These are phyloP conservation scores for Ascomycota sp. DNA, from an alignment of 2,329 filamentous ascomycete genomes.

Conservation along the genomic window DNA sequence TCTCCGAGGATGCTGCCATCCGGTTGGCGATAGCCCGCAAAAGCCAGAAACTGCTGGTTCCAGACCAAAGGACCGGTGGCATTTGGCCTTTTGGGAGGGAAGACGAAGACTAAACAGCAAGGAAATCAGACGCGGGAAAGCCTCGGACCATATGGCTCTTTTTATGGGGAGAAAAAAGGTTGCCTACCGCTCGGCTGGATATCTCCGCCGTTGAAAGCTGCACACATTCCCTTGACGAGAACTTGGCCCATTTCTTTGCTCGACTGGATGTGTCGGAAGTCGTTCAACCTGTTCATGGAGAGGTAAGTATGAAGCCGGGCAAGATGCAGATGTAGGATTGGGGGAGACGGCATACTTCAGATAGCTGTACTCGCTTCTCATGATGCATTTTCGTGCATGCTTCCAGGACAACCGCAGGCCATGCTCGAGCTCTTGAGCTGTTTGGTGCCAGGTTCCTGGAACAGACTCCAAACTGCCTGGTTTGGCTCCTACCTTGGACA, in stretches of 20 bases:
- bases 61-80: not conserved
- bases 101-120: not conserved
- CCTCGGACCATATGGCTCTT: too few species aligned
- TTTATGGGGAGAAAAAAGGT: not conserved
- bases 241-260: conserved; percentile 1
- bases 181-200: conserved; percentile 1
- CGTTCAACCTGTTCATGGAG: not conserved
- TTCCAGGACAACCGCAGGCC: conserved; percentile 1
- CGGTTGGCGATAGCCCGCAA: conserved; percentile 1
- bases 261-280: conserved; percentile 1
- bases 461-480: not conserved
- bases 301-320: not conserved
- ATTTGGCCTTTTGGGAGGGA: conserved; percentile 1
- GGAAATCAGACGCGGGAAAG: too few species aligned
- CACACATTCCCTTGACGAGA: conserved; percentile 1
- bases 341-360: not conserved
- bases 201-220: conserved; percentile 1
- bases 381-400: conserved; percentile 1
- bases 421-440: conserved; percentile 1
- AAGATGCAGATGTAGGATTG: not conserved
- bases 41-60: conserved; percentile 1
- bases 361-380: conserved; percentile 1
- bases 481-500: not conserved
- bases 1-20: conserved; percentile 1
- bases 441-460: not conserved